phyloP scores from a whole-genome alignment of 2,329 filamentous ascomycete species.

The Teratosphaeria destructans region DNA sequence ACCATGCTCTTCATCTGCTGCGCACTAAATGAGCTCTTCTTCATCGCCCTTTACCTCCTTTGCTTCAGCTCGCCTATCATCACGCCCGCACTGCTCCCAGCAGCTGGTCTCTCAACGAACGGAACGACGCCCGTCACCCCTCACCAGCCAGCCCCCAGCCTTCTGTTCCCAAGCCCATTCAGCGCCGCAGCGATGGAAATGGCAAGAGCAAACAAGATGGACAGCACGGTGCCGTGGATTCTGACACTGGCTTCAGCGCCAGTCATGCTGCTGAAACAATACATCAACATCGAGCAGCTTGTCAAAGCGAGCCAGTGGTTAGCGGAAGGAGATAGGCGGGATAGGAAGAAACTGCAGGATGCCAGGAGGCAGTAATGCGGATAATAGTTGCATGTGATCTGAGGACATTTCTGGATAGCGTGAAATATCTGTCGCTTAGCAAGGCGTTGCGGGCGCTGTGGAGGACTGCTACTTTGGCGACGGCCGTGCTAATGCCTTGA shows the following conservation, averaged over 20 bases:
- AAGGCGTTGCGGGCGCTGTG: background rate
- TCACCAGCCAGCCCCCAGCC: conserved; percentile 44
- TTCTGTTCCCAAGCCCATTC: conserved; percentile 80
- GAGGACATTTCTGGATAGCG: background rate
- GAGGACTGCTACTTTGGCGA: background rate
- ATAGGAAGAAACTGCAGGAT: conserved; percentile 15
- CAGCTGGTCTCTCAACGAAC: conserved; percentile 4
- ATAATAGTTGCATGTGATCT: background rate
- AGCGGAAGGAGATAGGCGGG: conserved; percentile 66
- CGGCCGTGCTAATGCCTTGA: background rate
- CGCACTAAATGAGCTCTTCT: conserved; percentile 87
- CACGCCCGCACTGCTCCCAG: conserved; percentile 65
- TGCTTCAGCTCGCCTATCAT: conserved; percentile 89
- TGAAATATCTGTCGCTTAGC: background rate
- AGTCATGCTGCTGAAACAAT: conserved; percentile 83
- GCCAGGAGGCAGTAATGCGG: background rate
- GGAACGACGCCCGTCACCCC: conserved; percentile 32
- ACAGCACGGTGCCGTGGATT: conserved; percentile 58
- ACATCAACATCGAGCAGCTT: conserved; percentile 88
- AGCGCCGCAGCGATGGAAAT: conserved; percentile 87
- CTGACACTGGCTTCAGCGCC: conserved; percentile 71
- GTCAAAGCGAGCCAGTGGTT: conserved; percentile 88
- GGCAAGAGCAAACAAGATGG: conserved; percentile 76
- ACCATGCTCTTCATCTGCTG: conserved; percentile 86
- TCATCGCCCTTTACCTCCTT: conserved; percentile 94